Evolutionary conservation across 1,284 basidiomycete species (phyloP), one percentile per base, ranked within the genome.

Genomic region (Lentinula novae-zelandiae): DNA sequence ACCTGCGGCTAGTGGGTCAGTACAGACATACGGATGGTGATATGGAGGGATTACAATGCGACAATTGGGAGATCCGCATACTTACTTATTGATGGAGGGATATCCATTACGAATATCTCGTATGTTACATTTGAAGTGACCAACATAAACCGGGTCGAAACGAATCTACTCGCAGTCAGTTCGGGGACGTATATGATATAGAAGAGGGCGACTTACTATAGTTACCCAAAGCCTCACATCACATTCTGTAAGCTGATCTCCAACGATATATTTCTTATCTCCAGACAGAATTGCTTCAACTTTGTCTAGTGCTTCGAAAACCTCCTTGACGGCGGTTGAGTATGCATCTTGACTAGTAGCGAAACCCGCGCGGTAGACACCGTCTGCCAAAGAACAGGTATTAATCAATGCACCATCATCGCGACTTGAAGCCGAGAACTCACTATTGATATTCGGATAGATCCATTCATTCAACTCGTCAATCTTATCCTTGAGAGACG

Each of bases 81-180:
- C 82, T 64, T 63, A 87, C 86, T 75, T 73, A 75, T 96, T 85
- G 56, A 96, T 82, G 54, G 85, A 82, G 27, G 94, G 93, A 74
- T 94, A 96, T 27, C 90, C 89, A 68, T 87, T 69, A 8, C 89
- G 85, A 64, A 92, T 91, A 52, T 84, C 83, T 40, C 87, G 86
- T 66, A 93, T 74, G 80, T 97, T 96, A 79, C 94, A 96, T 74
- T 98, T 98, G 83, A 98, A 98, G 74, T 95, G 92, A 0, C 87
- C 86, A 58, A 90, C 84, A 75, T 99, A 98, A 38, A 93, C 95
- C 0, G 91, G 89, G 69, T 96, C 94, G 60, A 80, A 86, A 34
- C 81, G 81, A 52, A 79, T 75, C 81, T 85, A 60, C 15, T 15
- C 8, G 42, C 20, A 34, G 13, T 31, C 2, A 58, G 12, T 9